Percentiles rank a stretch among this genome's conserved stretches.
Evolutionary conservation across 371 early-diverging fungal species (phyloP).

Genomic region (Sporodiniella umbellata): DNA sequence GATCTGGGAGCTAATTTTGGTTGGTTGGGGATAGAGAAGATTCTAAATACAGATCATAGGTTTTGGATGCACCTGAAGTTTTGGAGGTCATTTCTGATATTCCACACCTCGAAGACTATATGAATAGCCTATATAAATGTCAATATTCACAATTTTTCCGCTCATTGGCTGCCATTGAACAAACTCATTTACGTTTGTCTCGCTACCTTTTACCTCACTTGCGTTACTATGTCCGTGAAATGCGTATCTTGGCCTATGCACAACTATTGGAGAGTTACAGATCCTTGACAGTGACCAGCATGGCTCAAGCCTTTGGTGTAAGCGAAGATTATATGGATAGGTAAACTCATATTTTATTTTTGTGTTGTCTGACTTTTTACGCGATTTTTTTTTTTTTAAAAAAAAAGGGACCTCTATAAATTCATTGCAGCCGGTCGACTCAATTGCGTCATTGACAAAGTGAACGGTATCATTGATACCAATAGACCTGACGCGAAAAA

Average conservation of each 20-base stretch:
- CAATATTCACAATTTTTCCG: slow-evolving; percentile 92
- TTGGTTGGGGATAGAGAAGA: background rate
- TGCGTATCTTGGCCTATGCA: slow-evolving; percentile 97
- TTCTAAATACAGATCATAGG: slow-evolving; percentile 35
- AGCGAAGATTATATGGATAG: slow-evolving; percentile 91
- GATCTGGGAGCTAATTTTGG: background rate
- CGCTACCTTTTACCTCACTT: slow-evolving; percentile 81
- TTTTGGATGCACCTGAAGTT: slow-evolving; percentile 96
- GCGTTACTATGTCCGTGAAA: slow-evolving; percentile 93
- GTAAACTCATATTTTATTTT: too few species aligned
- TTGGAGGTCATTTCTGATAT: slow-evolving; percentile 93
- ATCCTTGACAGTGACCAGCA: slow-evolving; percentile 90
- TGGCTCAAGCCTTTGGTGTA: slow-evolving; percentile 98
- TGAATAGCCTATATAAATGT: slow-evolving; percentile 91
- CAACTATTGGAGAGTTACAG: slow-evolving; percentile 98
- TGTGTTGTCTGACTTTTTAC: too few species aligned
- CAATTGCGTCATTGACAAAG: slow-evolving; percentile 98
- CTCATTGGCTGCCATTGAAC: slow-evolving; percentile 54
- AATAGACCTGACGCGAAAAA: slow-evolving; percentile 97
- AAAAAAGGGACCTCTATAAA: slow-evolving; percentile 92
- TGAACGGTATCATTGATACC: slow-evolving; percentile 95
- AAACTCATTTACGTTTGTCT: slow-evolving; percentile 45
- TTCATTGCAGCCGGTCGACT: slow-evolving; percentile 97
- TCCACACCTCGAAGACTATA: slow-evolving; percentile 78
- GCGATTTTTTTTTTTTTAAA: too few species aligned